phyloP scores from a whole-genome alignment of 805 yeast species.

The Millerago galiae region DNA sequence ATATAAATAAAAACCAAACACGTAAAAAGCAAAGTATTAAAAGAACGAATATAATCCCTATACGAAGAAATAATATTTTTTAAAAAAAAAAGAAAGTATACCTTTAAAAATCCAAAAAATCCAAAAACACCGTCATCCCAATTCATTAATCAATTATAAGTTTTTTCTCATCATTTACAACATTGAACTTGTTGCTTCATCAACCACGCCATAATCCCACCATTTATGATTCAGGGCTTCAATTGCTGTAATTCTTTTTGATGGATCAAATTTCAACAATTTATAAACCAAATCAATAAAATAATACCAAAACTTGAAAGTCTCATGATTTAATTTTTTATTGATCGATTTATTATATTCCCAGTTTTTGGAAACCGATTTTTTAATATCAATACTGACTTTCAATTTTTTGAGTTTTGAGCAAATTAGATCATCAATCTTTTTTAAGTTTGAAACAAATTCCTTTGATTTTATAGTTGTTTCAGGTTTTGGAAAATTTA shows the following conservation, averaged over 20 bases:
- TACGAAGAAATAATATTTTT: no score
- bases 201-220: slow-evolving; percentile 58
- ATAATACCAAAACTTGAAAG: slow-evolving; percentile 77
- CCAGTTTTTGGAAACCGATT: slow-evolving; percentile 18
- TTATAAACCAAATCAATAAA: slow-evolving; percentile 64
- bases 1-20: no score
- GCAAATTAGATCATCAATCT: slow-evolving; percentile 40
- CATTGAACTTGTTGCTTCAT: slow-evolving; percentile 34
- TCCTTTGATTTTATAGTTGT: slow-evolving; percentile 32
- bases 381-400: slow-evolving; percentile 19
- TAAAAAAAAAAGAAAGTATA: no score
- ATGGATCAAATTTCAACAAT: slow-evolving; percentile 67
- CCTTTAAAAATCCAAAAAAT: background rate
- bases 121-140: background rate
- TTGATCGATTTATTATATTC: slow-evolving; percentile 21
- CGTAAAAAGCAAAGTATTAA: no score
- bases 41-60: no score
- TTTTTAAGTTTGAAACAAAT: slow-evolving; percentile 33
- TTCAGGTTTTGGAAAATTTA: slow-evolving; percentile 33
- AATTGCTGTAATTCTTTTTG: slow-evolving; percentile 63
- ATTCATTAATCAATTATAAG: no score
- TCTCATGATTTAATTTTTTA: slow-evolving; percentile 43
- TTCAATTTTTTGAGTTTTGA: slow-evolving; percentile 24
- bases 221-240: slow-evolving; percentile 80
- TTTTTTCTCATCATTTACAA: background rate